Evolutionary conservation across 2,329 filamentous ascomycete species (phyloP).

Genomic region (Colletotrichum nymphaeae): DNA sequence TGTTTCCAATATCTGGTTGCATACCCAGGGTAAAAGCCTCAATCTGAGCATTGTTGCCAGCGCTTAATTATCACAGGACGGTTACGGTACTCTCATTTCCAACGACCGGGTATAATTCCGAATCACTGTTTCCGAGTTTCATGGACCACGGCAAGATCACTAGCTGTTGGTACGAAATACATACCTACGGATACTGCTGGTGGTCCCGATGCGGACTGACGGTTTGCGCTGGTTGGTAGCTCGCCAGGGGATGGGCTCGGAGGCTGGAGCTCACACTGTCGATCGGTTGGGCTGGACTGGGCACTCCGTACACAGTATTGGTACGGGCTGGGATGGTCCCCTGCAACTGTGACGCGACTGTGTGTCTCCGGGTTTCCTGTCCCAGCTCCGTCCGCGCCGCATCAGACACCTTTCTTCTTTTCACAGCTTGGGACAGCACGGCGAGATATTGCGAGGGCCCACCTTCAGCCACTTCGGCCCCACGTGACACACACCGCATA

Average conservation of each 20-base stretch:
- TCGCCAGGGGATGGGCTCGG: background rate
- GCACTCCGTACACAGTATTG: background rate
- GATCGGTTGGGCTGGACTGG: constrained; percentile 28
- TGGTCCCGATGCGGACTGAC: constrained; percentile 1
- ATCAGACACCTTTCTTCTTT: constrained; percentile 34
- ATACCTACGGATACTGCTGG: background rate
- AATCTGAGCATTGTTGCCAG: background rate
- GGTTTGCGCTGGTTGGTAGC: constrained; percentile 8
- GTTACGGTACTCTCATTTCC: background rate
- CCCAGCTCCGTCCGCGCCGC: constrained; percentile 30
- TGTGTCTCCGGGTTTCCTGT: constrained; percentile 24
- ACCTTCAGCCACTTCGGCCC: constrained; percentile 30
- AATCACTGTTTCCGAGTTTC: no score
- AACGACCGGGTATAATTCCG: background rate
- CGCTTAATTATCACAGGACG: background rate
- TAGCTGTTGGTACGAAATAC: no score
- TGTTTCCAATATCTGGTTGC: background rate
- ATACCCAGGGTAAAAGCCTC: background rate
- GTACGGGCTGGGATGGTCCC: background rate
- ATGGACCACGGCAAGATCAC: no score
- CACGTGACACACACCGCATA: constrained; percentile 36
- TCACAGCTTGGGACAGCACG: background rate
- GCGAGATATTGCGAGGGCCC: constrained; percentile 7
- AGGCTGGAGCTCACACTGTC: constrained; percentile 10
- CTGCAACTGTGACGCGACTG: constrained; percentile 10